Evolutionary conservation across 2,329 filamentous ascomycete species (phyloP), one percentile per base, ranked within the genome.

Genomic region (Zasmidium cellare): DNA sequence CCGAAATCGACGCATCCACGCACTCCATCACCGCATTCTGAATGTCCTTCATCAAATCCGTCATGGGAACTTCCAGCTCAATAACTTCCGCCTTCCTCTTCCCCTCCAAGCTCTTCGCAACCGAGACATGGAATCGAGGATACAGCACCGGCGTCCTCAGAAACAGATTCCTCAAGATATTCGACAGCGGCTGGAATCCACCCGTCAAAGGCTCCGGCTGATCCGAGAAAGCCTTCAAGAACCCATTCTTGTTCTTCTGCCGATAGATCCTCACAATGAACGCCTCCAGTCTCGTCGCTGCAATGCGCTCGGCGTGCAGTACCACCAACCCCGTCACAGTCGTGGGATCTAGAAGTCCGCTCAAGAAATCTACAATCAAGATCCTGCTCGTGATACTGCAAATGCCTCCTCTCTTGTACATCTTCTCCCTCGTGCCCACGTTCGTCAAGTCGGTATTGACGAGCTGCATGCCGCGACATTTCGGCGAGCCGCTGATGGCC

Each of bases 371-470:
- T 23, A 97, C 92, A 25, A 97, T 91, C 60, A 99, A 78, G 63
- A 99, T 99, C 55, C 92, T 88, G 58, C 92, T 97, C 16, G 94
- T 99, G 71, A 99, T 90, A 76, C 92, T 96, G 77, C 97, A 92
- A 65, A 97, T 90, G 50, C 94, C 94, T 12, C 94, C 94, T 58
- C 86, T 83, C 2, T 85, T 81, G 75, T 99, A 99, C 82, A 97
- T 89, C 78, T 92, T 96, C 80, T 97, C 91, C 68, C 94, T 84
- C 51, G 88, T 87, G 2, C 86, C 86, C 18, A 97, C 92, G 66
- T 86, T 96, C 73, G 93, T 94, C 73, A 88, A 85, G 73, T 99
- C 94, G 6, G 94, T 97, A 74, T 97, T 97, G 72, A 99, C 92
- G 23, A 96, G 83, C 45, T 87, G 93, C 65, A 99, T 80, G 1